Percentiles rank a stretch among this genome's conserved stretches.
These are phyloP conservation scores for Magnusiomyces magnusii DNA, from an alignment of 1,139 yeast species.

Conservation along the genomic window DNA sequence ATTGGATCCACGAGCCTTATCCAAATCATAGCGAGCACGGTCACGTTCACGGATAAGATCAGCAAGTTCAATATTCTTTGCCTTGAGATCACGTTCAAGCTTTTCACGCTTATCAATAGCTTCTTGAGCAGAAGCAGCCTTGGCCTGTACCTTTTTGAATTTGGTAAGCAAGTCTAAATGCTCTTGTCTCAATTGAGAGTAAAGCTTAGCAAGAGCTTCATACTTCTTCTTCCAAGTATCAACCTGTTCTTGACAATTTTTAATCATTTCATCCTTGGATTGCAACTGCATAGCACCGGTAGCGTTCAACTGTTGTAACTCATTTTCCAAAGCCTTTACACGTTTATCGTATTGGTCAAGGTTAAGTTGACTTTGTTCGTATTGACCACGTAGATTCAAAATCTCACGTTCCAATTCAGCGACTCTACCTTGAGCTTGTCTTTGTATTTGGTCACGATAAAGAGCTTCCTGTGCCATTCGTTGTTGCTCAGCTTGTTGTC, in stretches of 20 bases:
- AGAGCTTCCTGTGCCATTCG: conserved; percentile 69
- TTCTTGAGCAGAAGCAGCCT: conserved; percentile 90
- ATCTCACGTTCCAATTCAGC: conserved; percentile 80
- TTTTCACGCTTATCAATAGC: conserved; percentile 79
- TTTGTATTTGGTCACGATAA: conserved; percentile 60
- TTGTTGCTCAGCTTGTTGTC: conserved; percentile 61
- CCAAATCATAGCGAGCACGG: conserved; percentile 77
- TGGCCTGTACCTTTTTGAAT: conserved; percentile 78
- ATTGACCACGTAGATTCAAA: conserved; percentile 67
- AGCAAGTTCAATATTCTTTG: conserved; percentile 82
- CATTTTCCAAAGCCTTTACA: conserved; percentile 75
- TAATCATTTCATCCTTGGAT: conserved; percentile 68
- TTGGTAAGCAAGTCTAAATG: conserved; percentile 74
- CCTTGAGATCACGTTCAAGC: conserved; percentile 73
- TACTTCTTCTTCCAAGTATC: conserved; percentile 78
- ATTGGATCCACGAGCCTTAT: conserved; percentile 58
- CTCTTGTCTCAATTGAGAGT: conserved; percentile 87
- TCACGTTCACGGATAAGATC: conserved; percentile 87
- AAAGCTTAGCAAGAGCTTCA: conserved; percentile 81
- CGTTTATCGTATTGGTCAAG: conserved; percentile 83
- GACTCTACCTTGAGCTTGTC: conserved; percentile 71
- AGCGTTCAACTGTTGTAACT: conserved; percentile 52
- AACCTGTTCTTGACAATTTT: conserved; percentile 66
- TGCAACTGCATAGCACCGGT: conserved; percentile 69
- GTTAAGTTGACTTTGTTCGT: conserved; percentile 77